Base-by-base conservation (phyloP, 163 green algal species). In the Chlamydomonas reinhardtii region DNA sequence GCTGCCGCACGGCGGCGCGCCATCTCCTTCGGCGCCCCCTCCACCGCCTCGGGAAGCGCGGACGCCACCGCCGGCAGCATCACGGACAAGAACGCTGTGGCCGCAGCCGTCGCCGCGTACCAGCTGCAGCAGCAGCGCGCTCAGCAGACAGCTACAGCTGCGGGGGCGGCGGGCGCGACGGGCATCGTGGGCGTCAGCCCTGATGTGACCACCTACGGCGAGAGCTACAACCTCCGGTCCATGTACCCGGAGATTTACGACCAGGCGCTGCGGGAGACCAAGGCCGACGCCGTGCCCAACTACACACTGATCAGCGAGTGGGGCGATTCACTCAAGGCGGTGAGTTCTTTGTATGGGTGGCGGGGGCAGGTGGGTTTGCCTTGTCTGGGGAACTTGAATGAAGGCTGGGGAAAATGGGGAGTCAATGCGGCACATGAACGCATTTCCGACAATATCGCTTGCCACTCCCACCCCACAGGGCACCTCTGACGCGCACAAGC, bases 221-320 rank as follows among this genome's bases (percentile, higher is more conserved):
- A 68, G 17, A 72, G 69, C 2, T 90, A 70, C 72, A 80, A 86
- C 71, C 72, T 86, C 43, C 61, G 61, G 22, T 62, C 62, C 43
- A 48, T 48, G 29, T 87, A 87, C 56, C 86, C 86, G 2, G 86
- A 87, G 22, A 32, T 87, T 31, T 90, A 90, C 35, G 73, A 83
- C 35, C 25, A 56, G 65, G 86, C 86, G 11, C 20, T 88, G 0
- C 35, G 31, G 24, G 75, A 73, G 39, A 86, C 81, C 14, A 59
- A 66, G 65, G 37, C 81, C 17, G 69, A 88, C 34, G 73, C 76
- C 31, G 48, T 35, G 25, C 68, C 81, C 43, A 91, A 91, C 76
- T 66, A 52, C 59, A 88, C 76, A 2, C 65, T 86, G 48, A 76
- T 80, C 56, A 84, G 68, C 62, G 81, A 86, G 39, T 91, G 87